Base-by-base conservation (phyloP, 495 filamentous ascomycete genomes). In the Trichoderma erinaceum region DNA sequence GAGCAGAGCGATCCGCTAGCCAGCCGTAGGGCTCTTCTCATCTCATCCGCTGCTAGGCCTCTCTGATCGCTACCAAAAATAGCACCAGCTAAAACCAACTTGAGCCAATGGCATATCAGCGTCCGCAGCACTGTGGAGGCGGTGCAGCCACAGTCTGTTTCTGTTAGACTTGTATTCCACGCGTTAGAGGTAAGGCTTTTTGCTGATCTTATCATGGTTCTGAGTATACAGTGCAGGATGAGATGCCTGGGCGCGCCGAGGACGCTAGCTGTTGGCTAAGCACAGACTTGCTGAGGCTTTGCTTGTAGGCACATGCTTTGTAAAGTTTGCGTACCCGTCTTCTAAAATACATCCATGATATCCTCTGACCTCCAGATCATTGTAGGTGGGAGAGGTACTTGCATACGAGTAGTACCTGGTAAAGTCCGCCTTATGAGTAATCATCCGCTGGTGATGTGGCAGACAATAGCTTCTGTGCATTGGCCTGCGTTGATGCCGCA, bases 401-500 rank as follows among this genome's bases (percentile, higher is more conserved):
- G 29, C 7, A 44, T 44, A 44, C 41, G 41, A 44, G 41, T 16
- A 52, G 35, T 7, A 38, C 35, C 29, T 29, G 35, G 35, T 10
- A 38, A 38, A 38, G 35, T 10, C 35, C 35, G 35, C 7, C 35
- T 38, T 38, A 38, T 38, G 35, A 38, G 35, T 38, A 38, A 38
- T 38, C 35, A 38, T 10, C 35, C 5, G 8, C 5, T 38, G 35
- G 18, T 23, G 10, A 21, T 21, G 48, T 52, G 48, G 48, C 48
- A 52, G 18, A 10, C 48, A 21, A 23, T n/a, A n/a, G 18, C 21
- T 25, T 61, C 56, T 13, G 56, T 35, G 27, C 56, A 13, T 7
- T 21, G 50, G 25, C 56, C 56, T 61, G 56, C 56, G 29, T 12
- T 61, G 56, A 61, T 61, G 56, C 56, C 56, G 56, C 25, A 61